Base-by-base conservation (phyloP, 1,284 basidiomycete genomes). In the Pterula multifida region DNA sequence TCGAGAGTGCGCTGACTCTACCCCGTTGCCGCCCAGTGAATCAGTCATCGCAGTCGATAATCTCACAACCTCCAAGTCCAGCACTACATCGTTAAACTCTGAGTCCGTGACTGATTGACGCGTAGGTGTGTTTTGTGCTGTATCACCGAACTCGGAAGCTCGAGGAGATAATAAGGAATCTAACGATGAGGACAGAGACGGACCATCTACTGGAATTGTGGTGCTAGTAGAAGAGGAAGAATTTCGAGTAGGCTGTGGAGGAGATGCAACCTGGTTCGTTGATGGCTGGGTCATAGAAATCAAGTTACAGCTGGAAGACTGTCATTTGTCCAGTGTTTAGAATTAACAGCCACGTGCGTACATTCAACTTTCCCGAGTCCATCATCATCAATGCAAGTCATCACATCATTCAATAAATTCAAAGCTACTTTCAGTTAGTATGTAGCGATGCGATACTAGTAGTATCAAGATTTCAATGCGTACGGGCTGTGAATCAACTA, bases 51-150 rank as follows among this genome's bases (percentile, higher is more conserved):
- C 71, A 2, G 76, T 75, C 9, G 79, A 80, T 55, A 80, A 76
- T 24, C 65, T 65, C 1, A 65, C 55, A 45, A 79, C 75, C 51
- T 85, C 82, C 39, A 42, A 4, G 56, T 85, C 78, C 35, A 79
- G 65, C 25, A 68, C 65, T 53, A 79, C 73, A 53, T 83, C 79
- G 54, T 77, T 79, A 55, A 78, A 72, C 55, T 79, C 78, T 9
- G 78, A 73, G 42, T 71, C 71, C 6, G 72, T 66, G 25, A 73
- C 59, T 15, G 76, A 79, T 50, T 71, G 68, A 36, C 71, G 58
- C 3, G 60, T 42, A n/a, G 39, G 4, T 17, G n/a, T 42, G 17
- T 6, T 42, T n/a, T 19, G 9, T 9, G 6, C 21, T 6, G 39
- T 19, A 17, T 42, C 39, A 22, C 17, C 39, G 21, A 42, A 42